Percentiles rank a stretch among this genome's conserved stretches.
Evolutionary conservation across 257 asterid genomes (phyloP).

Genomic region (Forsythia viridissima): DNA sequence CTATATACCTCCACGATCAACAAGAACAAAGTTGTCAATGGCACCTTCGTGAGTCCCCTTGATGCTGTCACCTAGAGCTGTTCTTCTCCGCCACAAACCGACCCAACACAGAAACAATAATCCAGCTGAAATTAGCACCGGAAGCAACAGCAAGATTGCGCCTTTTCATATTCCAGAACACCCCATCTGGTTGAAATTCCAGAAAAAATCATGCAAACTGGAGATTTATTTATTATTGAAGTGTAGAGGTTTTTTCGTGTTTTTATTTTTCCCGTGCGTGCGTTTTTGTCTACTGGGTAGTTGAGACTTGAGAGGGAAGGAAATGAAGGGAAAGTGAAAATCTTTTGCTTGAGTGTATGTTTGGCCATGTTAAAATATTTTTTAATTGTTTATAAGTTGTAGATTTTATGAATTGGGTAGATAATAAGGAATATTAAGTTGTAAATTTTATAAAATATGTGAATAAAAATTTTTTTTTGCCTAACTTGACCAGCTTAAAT

Average conservation of each 20-base stretch:
- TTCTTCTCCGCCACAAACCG: background rate
- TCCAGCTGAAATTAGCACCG: background rate
- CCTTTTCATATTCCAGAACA: background rate
- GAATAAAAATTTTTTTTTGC: no score
- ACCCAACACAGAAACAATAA: background rate
- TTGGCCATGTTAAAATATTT: no score
- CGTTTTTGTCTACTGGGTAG: no score
- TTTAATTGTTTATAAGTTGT: no score
- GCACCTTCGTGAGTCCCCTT: background rate
- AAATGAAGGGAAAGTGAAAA: background rate
- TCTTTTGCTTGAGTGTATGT: no score
- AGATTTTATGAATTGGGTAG: no score
- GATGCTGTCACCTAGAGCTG: background rate
- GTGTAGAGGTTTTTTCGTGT: background rate
- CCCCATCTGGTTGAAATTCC: background rate
- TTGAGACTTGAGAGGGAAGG: background rate
- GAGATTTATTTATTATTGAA: background rate
- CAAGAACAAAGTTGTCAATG: background rate
- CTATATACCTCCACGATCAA: background rate
- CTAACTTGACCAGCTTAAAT: no score
- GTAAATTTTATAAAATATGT: no score
- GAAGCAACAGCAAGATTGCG: background rate
- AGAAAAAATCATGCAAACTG: background rate
- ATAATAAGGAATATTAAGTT: no score
- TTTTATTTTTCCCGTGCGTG: background rate